phyloP scores from a whole-genome alignment of 1,284 basidiomycete genomes.

The Paramarasmius palmivorus region DNA sequence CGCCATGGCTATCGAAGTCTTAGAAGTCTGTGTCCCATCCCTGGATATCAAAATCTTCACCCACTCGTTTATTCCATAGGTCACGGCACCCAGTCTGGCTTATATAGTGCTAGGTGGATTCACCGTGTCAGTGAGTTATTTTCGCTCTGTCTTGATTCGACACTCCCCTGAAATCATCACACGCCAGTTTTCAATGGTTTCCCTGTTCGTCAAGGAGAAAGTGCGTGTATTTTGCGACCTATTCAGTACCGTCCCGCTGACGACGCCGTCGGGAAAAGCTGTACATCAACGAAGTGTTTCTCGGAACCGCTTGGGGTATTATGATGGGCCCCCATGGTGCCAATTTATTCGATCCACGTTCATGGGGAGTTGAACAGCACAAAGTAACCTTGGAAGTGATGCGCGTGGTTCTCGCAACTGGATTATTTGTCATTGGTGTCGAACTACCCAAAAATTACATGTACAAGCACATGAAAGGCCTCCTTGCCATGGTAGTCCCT shows the following conservation, averaged over 20 bases:
- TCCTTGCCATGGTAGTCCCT: conserved; percentile 69
- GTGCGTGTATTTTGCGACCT: conserved; percentile 28
- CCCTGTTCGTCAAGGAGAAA: conserved; percentile 81
- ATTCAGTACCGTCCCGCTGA: not conserved
- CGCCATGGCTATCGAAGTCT: conserved; percentile 1
- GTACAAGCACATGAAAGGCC: conserved; percentile 56
- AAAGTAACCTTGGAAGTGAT: conserved; percentile 78
- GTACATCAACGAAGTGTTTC: conserved; percentile 91
- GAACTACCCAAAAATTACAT: conserved; percentile 72
- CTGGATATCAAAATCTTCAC: not conserved
- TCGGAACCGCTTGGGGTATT: conserved; percentile 77
- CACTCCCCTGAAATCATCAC: conserved; percentile 5
- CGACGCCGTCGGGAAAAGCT: conserved; percentile 39
- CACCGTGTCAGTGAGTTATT: conserved; percentile 55
- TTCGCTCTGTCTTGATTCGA: conserved; percentile 3
- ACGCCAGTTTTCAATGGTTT: conserved; percentile 75
- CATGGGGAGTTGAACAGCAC: conserved; percentile 62
- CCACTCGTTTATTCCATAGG: conserved; percentile 31
- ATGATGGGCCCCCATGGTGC: conserved; percentile 75
- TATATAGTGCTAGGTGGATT: conserved; percentile 84
- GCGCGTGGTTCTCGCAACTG: conserved; percentile 68
- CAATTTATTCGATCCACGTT: conserved; percentile 77
- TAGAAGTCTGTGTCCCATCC: conserved; percentile 9
- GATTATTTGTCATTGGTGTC: conserved; percentile 74
- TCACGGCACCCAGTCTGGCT: conserved; percentile 50